These are phyloP conservation scores for Termitomyces sp. DNA, from an alignment of 768 basidiomycete species.

Conservation along the genomic window DNA sequence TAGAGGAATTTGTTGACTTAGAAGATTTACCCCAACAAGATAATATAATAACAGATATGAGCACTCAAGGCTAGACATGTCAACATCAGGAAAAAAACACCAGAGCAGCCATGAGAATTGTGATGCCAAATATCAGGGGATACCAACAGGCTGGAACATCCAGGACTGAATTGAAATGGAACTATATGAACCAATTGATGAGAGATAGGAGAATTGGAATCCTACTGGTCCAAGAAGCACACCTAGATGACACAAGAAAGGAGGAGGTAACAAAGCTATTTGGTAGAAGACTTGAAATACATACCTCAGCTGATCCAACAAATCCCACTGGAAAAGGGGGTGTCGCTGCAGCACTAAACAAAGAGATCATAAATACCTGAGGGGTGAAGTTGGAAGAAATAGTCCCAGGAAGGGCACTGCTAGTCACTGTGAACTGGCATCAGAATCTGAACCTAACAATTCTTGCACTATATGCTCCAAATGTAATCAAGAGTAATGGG, in stretches of 20 bases:
- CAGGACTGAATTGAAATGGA: neutral
- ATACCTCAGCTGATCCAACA: neutral
- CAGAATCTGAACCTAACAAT: neutral
- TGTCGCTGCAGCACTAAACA: neutral
- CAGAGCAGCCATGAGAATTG: neutral
- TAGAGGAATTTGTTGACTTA: too few species aligned
- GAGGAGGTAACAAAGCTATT: too few species aligned
- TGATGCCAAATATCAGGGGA: neutral
- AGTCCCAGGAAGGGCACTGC: neutral
- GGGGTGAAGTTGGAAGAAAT: neutral
- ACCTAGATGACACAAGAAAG: too few species aligned
- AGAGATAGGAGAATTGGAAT: neutral
- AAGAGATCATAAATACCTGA: neutral
- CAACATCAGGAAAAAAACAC: neutral
- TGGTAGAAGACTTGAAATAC: neutral
- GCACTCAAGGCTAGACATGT: too few species aligned
- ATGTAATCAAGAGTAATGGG: neutral
- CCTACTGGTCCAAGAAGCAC: neutral
- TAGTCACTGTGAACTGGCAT: neutral
- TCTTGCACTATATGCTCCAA: neutral
- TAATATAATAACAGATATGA: too few species aligned
- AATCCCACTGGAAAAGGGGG: neutral
- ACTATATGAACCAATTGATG: neutral
- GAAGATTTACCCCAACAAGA: too few species aligned
- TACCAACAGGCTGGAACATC: neutral